Percentiles rank a stretch among this genome's conserved stretches.
phyloP scores from a whole-genome alignment of 345 rosid species.

The Schrenkiella parvula region DNA sequence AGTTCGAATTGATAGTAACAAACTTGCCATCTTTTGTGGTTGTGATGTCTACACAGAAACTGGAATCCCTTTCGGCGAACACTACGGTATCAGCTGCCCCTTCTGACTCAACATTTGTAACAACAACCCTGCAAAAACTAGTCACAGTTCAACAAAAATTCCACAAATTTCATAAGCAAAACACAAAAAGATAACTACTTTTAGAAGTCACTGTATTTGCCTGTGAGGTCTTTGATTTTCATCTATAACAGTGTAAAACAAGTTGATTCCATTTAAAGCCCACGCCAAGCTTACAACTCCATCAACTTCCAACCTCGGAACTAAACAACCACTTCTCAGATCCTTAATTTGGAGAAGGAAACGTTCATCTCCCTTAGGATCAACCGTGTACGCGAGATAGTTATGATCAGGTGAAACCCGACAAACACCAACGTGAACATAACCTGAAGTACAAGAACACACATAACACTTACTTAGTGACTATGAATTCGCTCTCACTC shows the following conservation, averaged over 20 bases:
- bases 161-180: background rate
- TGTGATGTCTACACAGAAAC: conserved; percentile 84
- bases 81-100: conserved; percentile 38
- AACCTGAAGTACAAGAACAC: conserved; percentile 42
- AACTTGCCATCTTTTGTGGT: conserved; percentile 95
- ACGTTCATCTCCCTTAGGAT: conserved; percentile 60
- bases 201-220: conserved; percentile 31
- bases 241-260: conserved; percentile 67
- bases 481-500: background rate
- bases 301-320: conserved; percentile 47
- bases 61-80: conserved; percentile 58
- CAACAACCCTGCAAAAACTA: conserved; percentile 53
- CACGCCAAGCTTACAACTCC: conserved; percentile 89
- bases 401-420: conserved; percentile 85
- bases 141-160: conserved; percentile 16
- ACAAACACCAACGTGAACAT: conserved; percentile 81
- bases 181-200: background rate
- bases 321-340: conserved; percentile 44
- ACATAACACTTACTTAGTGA: background rate
- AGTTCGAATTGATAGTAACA: conserved; percentile 87
- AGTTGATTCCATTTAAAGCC: conserved; percentile 67
- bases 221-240: conserved; percentile 74
- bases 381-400: conserved; percentile 80
- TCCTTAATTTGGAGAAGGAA: conserved; percentile 80
- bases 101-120: conserved; percentile 48